Evolutionary conservation across 2,329 filamentous ascomycete species (phyloP).

Genomic region (Dothideomycetidae sp.): DNA sequence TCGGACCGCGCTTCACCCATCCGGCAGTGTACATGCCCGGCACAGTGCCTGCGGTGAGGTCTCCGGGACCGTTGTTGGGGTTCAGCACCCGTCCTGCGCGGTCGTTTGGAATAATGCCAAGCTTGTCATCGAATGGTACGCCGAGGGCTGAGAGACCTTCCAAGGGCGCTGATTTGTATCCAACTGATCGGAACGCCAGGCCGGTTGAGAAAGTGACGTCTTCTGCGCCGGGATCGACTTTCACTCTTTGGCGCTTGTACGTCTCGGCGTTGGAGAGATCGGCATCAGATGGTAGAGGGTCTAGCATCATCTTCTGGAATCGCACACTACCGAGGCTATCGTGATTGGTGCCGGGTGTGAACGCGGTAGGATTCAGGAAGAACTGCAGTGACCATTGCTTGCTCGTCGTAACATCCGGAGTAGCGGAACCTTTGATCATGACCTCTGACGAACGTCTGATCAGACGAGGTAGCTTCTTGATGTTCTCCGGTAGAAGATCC

Average conservation of each 20-base stretch:
- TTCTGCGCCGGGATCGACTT: slow-evolving; percentile 3
- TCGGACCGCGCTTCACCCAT: slow-evolving; percentile 92
- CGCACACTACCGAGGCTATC: slow-evolving; percentile 47
- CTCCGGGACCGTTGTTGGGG: slow-evolving; percentile 26
- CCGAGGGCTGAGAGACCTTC: slow-evolving; percentile 59
- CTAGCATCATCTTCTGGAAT: slow-evolving; percentile 43
- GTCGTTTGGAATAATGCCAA: slow-evolving; percentile 73
- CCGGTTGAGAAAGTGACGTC: slow-evolving; percentile 41
- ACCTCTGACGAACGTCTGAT: slow-evolving; percentile 68
- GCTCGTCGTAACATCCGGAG: slow-evolving; percentile 32
- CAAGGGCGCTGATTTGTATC: slow-evolving; percentile 72
- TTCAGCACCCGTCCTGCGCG: slow-evolving; percentile 55
- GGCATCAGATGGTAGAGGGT: slow-evolving; percentile 28
- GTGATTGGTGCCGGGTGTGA: slow-evolving; percentile 39
- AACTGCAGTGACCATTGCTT: slow-evolving; percentile 79
- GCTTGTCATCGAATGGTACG: slow-evolving; percentile 60
- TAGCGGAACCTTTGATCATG: slow-evolving; percentile 56
- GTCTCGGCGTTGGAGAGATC: slow-evolving; percentile 12
- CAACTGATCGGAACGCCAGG: slow-evolving; percentile 82
- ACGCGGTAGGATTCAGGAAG: slow-evolving; percentile 61
- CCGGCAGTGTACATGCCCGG: slow-evolving; percentile 82
- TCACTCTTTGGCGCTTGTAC: slow-evolving; percentile 9
- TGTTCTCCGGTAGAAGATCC: slow-evolving; percentile 46
- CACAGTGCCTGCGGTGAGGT: slow-evolving; percentile 35
- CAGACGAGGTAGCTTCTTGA: slow-evolving; percentile 55